phyloP scores from a whole-genome alignment of 140 eudicot genomes.

The Ambrosia hybrid region DNA sequence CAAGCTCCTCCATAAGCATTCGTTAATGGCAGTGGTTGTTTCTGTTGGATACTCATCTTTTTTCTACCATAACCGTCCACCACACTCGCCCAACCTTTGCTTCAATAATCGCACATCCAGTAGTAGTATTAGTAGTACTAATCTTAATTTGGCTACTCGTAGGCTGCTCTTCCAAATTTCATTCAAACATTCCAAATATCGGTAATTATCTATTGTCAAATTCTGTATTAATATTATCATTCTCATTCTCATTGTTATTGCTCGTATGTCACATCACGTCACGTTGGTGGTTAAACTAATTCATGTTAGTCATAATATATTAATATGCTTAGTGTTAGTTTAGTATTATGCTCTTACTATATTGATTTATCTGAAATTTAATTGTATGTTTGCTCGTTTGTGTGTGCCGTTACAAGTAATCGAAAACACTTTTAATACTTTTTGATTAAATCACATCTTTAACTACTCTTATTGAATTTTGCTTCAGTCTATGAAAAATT shows the following conservation, averaged over 20 bases:
- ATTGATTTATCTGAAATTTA: neutral
- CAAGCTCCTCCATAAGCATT: neutral
- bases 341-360: slow-evolving; percentile 5
- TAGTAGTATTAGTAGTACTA: neutral
- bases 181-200: slow-evolving; percentile 7
- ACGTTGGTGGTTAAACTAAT: too few relatives aligned
- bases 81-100: slow-evolving; percentile 11
- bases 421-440: neutral
- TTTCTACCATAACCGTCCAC: slow-evolving; percentile 13
- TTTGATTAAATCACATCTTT: neutral
- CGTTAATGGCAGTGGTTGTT: slow-evolving; percentile 40
- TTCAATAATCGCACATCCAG: slow-evolving; percentile 7
- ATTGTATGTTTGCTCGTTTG: neutral
- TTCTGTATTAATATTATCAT: slow-evolving; percentile 9
- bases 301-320: too few relatives aligned
- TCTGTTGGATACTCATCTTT: slow-evolving; percentile 28
- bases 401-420: neutral
- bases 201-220: slow-evolving; percentile 23
- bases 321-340: neutral
- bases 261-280: neutral
- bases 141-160: slow-evolving; percentile 10
- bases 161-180: slow-evolving; percentile 14
- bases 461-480: slow-evolving; percentile 1
- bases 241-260: neutral
- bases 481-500: neutral